phyloP scores from a whole-genome alignment of 352 stramenopile species.

The Globisporangium iwayamae region DNA sequence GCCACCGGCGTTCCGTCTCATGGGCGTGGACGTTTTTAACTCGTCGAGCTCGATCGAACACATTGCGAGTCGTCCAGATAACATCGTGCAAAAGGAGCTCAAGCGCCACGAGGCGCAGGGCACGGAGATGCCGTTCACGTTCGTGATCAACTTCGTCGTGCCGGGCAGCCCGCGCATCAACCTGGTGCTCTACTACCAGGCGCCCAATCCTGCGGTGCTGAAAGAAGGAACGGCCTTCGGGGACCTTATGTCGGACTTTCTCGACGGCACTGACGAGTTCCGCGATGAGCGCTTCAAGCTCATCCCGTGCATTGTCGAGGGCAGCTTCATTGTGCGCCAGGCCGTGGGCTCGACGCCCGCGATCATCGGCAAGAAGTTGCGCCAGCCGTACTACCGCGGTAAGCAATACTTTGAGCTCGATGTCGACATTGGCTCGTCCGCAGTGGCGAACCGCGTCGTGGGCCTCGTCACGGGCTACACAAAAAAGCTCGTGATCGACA shows the following conservation, averaged over 20 bases:
- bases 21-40: conserved; percentile 64
- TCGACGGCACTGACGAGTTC: conserved; percentile 74
- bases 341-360: conserved; percentile 67
- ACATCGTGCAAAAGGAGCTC: conserved; percentile 59
- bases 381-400: conserved; percentile 53
- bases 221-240: conserved; percentile 56
- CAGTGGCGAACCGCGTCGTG: conserved; percentile 72
- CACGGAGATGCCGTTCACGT: conserved; percentile 74
- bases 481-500: conserved; percentile 83
- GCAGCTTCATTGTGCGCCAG: conserved; percentile 77
- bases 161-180: conserved; percentile 57
- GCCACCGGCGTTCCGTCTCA: conserved; percentile 58
- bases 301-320: conserved; percentile 78
- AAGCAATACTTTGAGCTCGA: conserved; percentile 78
- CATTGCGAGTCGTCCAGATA: conserved; percentile 55
- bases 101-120: conserved; percentile 49
- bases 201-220: conserved; percentile 43
- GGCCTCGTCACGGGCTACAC: conserved; percentile 66
- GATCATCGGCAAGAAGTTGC: conserved; percentile 76
- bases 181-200: conserved; percentile 72
- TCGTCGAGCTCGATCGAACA: conserved; percentile 52
- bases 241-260: conserved; percentile 71
- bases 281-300: conserved; percentile 81
- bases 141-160: conserved; percentile 78
- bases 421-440: conserved; percentile 68